phyloP scores from a whole-genome alignment of 2,329 filamentous ascomycete species.

The Neonectria magnoliae region DNA sequence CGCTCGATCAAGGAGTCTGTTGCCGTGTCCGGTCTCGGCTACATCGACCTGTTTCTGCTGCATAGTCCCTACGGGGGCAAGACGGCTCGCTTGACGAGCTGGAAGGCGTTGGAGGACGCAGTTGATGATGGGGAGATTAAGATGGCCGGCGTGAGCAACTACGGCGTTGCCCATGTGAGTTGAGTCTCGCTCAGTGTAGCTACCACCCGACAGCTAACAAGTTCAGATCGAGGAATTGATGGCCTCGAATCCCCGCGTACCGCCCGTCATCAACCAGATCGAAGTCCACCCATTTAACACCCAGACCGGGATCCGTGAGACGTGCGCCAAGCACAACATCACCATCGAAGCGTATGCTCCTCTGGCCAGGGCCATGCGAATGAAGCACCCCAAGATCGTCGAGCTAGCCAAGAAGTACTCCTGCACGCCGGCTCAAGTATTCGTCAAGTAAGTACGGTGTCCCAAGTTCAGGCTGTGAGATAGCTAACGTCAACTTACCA shows the following conservation, averaged over 20 bases:
- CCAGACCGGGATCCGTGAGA: conserved; percentile 70
- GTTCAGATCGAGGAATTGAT: conserved; percentile 74
- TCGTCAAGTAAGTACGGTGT: conserved; percentile 62
- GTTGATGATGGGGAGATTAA: conserved; percentile 75
- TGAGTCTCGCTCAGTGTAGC: rapidly evolving
- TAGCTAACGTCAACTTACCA: conserved; percentile 33
- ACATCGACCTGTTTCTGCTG: conserved; percentile 82
- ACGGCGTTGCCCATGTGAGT: conserved; percentile 76
- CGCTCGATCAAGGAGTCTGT: conserved; percentile 73
- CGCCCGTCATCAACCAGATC: conserved; percentile 81
- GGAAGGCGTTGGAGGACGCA: conserved; percentile 81
- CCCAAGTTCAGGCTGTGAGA: not conserved
- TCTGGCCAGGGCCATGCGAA: conserved; percentile 74
- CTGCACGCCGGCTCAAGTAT: conserved; percentile 76
- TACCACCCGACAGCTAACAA: not conserved
- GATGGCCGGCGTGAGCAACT: conserved; percentile 82
- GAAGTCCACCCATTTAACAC: conserved; percentile 88
- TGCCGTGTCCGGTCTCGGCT: conserved; percentile 72
- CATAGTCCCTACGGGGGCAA: conserved; percentile 83
- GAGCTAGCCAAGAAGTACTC: conserved; percentile 73
- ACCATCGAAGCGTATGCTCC: conserved; percentile 84
- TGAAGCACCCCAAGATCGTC: conserved; percentile 72
- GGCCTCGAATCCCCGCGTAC: conserved; percentile 66
- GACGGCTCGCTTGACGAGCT: conserved; percentile 74
- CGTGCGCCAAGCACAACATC: conserved; percentile 73